Conservation (phyloP, 768 basidiomycete species). For the Amanita rubescens region DNA sequence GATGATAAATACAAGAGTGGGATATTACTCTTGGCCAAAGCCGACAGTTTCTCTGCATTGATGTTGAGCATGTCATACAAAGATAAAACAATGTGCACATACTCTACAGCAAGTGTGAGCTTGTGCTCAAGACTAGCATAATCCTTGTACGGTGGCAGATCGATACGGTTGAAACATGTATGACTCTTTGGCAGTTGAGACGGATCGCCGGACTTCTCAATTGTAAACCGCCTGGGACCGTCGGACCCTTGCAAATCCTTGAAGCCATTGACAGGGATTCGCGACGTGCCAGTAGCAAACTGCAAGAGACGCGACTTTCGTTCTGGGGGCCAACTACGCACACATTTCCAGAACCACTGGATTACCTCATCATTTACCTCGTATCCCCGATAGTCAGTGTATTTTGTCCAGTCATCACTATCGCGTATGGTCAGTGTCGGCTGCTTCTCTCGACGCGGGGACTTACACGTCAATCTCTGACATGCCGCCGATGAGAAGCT, state of each 20-base stretch:
- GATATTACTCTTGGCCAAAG: slow-evolving; percentile 80
- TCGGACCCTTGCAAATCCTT: slow-evolving; percentile 98
- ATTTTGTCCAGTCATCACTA: slow-evolving; percentile 98
- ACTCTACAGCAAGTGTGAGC: slow-evolving; percentile 91
- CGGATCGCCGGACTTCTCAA: slow-evolving; percentile 97
- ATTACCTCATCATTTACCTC: slow-evolving; percentile 94
- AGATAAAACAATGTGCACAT: slow-evolving; percentile 28
- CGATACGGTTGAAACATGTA: slow-evolving; percentile 94
- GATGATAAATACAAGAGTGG: slow-evolving; percentile 8
- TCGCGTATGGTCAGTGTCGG: not conserved
- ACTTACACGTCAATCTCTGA: slow-evolving; percentile 97
- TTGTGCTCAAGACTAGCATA: slow-evolving; percentile 94
- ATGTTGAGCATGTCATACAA: slow-evolving; percentile 7
- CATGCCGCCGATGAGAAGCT: slow-evolving; percentile 97
- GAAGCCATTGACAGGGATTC: slow-evolving; percentile 98
- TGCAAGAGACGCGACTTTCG: slow-evolving; percentile 94
- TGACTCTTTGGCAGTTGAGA: slow-evolving; percentile 95
- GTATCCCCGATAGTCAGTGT: slow-evolving; percentile 97
- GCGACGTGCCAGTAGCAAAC: slow-evolving; percentile 95
- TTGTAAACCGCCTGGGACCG: slow-evolving; percentile 94
- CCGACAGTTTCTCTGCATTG: slow-evolving; percentile 77
- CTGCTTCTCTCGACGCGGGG: not conserved
- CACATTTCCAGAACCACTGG: slow-evolving; percentile 99
- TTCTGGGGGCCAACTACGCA: slow-evolving; percentile 96
- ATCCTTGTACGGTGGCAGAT: slow-evolving; percentile 96